These are phyloP conservation scores for Rheum nobile DNA, from an alignment of 148 eudicot genomes.

Conservation along the genomic window DNA sequence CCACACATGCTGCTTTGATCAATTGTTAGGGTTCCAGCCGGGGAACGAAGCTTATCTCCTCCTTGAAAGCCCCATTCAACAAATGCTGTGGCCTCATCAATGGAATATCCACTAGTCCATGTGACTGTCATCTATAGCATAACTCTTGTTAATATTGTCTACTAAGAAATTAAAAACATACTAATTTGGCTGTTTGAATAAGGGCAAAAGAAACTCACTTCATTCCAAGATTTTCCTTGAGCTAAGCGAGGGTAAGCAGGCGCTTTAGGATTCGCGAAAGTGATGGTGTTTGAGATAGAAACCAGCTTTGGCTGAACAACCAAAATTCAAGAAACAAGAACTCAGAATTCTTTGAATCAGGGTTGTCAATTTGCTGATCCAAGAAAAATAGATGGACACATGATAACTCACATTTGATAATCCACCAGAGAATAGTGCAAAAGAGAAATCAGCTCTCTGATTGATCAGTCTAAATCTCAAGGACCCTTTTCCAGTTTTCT, in stretches of 20 bases:
- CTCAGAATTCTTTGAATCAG: not conserved
- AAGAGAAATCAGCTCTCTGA: conserved; percentile 75
- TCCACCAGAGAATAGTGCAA: conserved; percentile 79
- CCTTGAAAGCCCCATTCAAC: conserved; percentile 67
- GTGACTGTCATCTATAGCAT: conserved; percentile 84
- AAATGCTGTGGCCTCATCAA: conserved; percentile 49
- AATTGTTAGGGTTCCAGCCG: conserved; percentile 70
- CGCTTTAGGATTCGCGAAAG: conserved; percentile 78
- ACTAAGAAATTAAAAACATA: no score
- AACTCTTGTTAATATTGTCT: no score
- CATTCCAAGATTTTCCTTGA: conserved; percentile 83
- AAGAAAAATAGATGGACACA: not conserved
- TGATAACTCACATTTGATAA: conserved; percentile 34
- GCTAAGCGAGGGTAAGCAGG: conserved; percentile 86
- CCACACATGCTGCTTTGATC: conserved; percentile 77
- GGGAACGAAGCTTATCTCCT: conserved; percentile 26
- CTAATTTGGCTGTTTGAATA: not conserved
- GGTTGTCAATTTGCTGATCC: no score
- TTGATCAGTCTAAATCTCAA: conserved; percentile 75
- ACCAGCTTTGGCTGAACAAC: conserved; percentile 65
- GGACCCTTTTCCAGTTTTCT: conserved; percentile 43
- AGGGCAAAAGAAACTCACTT: conserved; percentile 38
- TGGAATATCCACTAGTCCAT: conserved; percentile 81
- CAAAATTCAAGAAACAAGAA: not conserved
- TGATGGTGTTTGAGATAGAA: conserved; percentile 51